Evolutionary conservation across 257 asterid genomes (phyloP), one percentile per base, ranked within the genome.

Genomic region (Salvia rosmarinus): DNA sequence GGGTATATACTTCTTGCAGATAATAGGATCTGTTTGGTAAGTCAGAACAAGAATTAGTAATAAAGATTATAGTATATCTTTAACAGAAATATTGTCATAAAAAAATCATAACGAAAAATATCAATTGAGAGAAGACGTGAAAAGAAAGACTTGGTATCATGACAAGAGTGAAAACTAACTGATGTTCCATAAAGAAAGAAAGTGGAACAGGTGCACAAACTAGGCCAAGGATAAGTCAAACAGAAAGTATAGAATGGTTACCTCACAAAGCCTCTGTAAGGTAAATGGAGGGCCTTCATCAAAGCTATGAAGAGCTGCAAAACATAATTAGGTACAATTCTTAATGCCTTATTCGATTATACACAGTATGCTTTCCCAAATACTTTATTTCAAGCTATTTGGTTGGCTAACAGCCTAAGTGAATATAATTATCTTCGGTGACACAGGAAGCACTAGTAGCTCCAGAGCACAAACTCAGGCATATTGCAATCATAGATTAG

Each of bases 201-300:
- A n/a, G n/a, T n/a, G n/a, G n/a, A n/a, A 5, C 4, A 1, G 49
- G 8, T 49, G 35, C 9, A 19, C n/a, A 28, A 32, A 39, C 42
- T n/a, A 63, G 12, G 47, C 70, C 9, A 60, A 55, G 65, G 66
- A 60, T 42, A 47, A 19, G 47, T 71, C 35, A 68, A 65, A 21
- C 11, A 37, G 14, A 67, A 40, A 47, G 14, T 34, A 56, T 12
- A 54, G 35, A 35, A 51, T 65, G n/a, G 50, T 74, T 60, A 90
- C 97, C 98, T 94, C 98, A 77, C 97, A 90, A 46, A 94, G 92
- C 85, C 98, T 90, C 77, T 91, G 98, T 82, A 94, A 76, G 13
- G 98, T 94, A 83, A 94, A 94, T 3, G 98, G 98, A 72, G 98
- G 98, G 67, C 98, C 98, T 69, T 87, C 92, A 58, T 79, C 85